Evolutionary conservation across 1,139 yeast species (phyloP), one percentile per base, ranked within the genome.

Genomic region (Suhomyces bribrorum): DNA sequence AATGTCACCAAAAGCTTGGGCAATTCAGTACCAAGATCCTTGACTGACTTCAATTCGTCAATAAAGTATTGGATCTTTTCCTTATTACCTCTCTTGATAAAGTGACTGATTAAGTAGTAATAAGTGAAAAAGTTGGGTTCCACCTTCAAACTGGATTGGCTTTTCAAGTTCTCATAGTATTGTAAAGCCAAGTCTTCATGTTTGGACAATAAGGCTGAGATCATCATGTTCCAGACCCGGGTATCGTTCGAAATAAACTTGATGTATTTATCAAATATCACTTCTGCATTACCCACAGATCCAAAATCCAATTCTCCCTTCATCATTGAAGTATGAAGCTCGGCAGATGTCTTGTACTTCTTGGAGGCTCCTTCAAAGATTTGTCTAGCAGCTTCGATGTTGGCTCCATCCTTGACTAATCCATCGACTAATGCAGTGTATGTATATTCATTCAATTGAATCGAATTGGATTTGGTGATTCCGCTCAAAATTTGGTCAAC

Each of bases 181-280:
- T 59, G 53, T 32, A 64, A 47, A 1, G 81, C 79, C 46, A 68
- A 62, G 14, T 51, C 54, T 27, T 64, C 68, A 33, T 66, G 57
- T 35, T 64, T 66, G 26, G 51, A 49, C 30, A 73, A 59, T 42
- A 75, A 67, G 4, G 79, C 78, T 24, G 64, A 66, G 44, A 86
- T 75, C 59, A 85, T 67, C 56, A 77, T 69, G 56, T 85, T 83
- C 77, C 83, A 83, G 30, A 74, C 64, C 33, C 80, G 64, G 6
- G 77, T 59, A 14, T 67, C 67, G 40, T 60, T 60, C 22, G 52
- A 44, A 29, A 58, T 47, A 14, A 48, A 43, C 34, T 58, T 50
- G 29, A 72, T 54, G 51, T 75, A 75, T 43, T 67, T 62, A 12
- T 67, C 58, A 54, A 83, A 81, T 37, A 75, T 62, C 5, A 54